Conservation (phyloP, 495 filamentous ascomycete species). For the Rhizodiscina lignyota region DNA sequence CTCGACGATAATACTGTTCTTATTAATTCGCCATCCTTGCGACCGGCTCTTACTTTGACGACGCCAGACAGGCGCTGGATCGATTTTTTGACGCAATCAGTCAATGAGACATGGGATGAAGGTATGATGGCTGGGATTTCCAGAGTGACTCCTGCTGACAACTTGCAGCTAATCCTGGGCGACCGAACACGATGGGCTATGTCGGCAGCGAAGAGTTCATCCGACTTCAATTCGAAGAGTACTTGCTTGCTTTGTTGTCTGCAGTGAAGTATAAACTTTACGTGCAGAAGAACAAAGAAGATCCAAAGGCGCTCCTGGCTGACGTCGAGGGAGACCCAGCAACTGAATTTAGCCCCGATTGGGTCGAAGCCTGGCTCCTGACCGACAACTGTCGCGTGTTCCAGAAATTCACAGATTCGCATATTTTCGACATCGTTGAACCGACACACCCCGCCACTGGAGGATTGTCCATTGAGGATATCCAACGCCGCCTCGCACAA, state of each 20-base stretch:
- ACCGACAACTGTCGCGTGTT: slow-evolving; percentile 87
- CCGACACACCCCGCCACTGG: slow-evolving; percentile 87
- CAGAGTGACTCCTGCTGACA: not conserved
- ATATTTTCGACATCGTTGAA: slow-evolving; percentile 86
- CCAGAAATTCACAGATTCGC: slow-evolving; percentile 57
- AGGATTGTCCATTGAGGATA: slow-evolving; percentile 86
- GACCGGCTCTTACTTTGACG: slow-evolving; percentile 61
- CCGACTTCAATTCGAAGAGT: slow-evolving; percentile 93
- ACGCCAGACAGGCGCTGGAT: slow-evolving; percentile 90
- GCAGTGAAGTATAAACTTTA: slow-evolving; percentile 80
- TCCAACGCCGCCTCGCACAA: slow-evolving; percentile 76
- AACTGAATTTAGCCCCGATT: slow-evolving; percentile 63
- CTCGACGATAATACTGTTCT: slow-evolving; percentile 80
- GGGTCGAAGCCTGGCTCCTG: slow-evolving; percentile 58
- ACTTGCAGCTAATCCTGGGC: slow-evolving; percentile 49
- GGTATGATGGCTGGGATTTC: not conserved
- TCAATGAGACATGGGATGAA: slow-evolving; percentile 94
- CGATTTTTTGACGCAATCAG: slow-evolving; percentile 80
- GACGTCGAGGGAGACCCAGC: slow-evolving; percentile 66
- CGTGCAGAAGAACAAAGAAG: slow-evolving; percentile 41
- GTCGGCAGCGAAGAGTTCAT: slow-evolving; percentile 97
- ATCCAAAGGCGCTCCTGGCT: slow-evolving; percentile 37
- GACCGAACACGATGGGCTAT: slow-evolving; percentile 87
- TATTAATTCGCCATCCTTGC: slow-evolving; percentile 64
- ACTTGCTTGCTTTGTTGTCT: slow-evolving; percentile 75